Base-by-base conservation (phyloP, 352 stramenopile genomes). In the Thraustochytrium striatum region DNA sequence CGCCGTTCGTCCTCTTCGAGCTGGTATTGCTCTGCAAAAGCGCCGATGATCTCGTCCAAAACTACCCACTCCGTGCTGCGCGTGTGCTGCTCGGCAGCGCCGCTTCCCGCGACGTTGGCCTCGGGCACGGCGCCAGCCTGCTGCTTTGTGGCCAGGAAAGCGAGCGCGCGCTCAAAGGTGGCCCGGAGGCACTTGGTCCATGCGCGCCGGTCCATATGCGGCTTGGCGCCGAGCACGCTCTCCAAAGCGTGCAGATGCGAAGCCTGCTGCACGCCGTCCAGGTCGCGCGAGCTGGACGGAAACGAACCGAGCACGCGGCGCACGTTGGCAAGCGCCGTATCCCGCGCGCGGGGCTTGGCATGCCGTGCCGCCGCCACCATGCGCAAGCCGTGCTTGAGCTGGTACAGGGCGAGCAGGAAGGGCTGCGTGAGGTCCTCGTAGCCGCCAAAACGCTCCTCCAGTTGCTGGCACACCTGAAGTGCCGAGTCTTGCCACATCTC, bases 371-470 rank as follows among this genome's bases (percentile, higher is more conserved):
- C 69, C 33, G 85, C 84, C 0, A 94, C 72, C 68, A 94, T 83
- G 3, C 88, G 85, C 32, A 95, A 57, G 21, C 91, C 91, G 78
- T 96, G 90, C 75, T 95, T 94, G 21, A 95, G 86, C 7, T 88
- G 86, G 47, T 88, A 90, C 35, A 95, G 88, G n/a, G 88, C 84
- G 0, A 88, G 86, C 0, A 83, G 83, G 25, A 96, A 81, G 19
- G 91, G 91, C 61, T 93, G 88, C 13, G 94, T 70, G 16, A 96
- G 87, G 82, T 96, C 91, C 38, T 87, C 85, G 73, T 93, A 96
- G 36, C 84, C 84, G 0, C 79, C 83, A 84, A 89, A 95, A 72
- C 92, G 92, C 44, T 86, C 86, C 7, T 83, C 79, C 39, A 94
- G 33, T 25, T 25, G 25, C 65, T 21, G n/a, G 65, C 65, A 75